Conservation (phyloP, 2,329 filamentous ascomycete species). For the Cryphonectria parasitica region DNA sequence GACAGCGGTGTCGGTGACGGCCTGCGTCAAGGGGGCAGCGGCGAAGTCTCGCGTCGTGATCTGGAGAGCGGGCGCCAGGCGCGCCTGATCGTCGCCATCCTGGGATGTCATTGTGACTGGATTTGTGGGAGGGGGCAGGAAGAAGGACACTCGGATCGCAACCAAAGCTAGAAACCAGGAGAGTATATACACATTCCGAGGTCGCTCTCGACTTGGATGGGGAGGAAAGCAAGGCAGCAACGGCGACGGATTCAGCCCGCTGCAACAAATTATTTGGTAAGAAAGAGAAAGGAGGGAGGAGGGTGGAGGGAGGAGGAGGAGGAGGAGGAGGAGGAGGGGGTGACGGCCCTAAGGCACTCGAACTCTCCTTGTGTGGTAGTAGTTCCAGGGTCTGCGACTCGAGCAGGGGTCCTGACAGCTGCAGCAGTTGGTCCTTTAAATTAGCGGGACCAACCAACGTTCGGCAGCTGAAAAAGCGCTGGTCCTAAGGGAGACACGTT, state of each 20-base stretch:
- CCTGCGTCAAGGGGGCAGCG: slow-evolving; percentile 22
- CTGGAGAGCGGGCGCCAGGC: neutral
- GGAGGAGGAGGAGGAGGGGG: neutral
- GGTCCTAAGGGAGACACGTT: neutral
- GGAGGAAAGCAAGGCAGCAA: neutral
- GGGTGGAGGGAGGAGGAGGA: neutral
- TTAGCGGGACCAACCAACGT: neutral
- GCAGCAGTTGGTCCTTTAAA: neutral
- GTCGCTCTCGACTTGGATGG: neutral
- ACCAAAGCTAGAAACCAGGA: no score
- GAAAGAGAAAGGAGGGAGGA: neutral
- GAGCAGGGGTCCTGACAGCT: slow-evolving; percentile 1
- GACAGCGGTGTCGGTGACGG: slow-evolving; percentile 19
- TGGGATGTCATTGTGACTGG: slow-evolving; percentile 4
- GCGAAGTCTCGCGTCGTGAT: slow-evolving; percentile 28
- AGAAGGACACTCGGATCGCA: neutral
- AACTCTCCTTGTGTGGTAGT: neutral
- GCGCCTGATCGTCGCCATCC: neutral
- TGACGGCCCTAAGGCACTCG: neutral
- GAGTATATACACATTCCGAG: neutral
- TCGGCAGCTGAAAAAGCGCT: neutral
- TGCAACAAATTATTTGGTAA: neutral
- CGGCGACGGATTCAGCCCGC: neutral
- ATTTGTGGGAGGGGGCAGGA: neutral
- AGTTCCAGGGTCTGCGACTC: slow-evolving; percentile 4